Base-by-base conservation (phyloP, 2,329 filamentous ascomycete genomes). In the Neoarthrinium moseri region DNA sequence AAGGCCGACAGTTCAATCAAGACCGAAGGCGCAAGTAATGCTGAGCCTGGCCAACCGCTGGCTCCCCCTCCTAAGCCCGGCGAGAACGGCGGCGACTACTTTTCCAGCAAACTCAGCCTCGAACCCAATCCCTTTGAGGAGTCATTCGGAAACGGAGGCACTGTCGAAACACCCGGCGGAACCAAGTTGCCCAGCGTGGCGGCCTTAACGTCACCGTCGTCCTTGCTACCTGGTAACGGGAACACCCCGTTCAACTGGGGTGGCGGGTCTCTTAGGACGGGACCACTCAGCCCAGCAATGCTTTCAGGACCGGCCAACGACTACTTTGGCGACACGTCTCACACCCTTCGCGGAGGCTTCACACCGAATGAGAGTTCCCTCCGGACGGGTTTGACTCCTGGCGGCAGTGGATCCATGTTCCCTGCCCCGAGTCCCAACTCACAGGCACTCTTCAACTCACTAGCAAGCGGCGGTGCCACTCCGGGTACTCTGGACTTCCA, bases 51-150 rank as follows among this genome's bases (percentile, higher is more conserved):
- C 59, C 82, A 81, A 69, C 81, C 84, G 46, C 77, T 89, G 60
- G 83, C 84, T 55, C 85, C 86, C 56, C 85, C 86, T 46, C 86
- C 85, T 48, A 84, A 84, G 67, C 80, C 83, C 45, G 71, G 70
- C 52, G 78, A 79, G 61, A 50, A 27, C 39, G 48, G 48, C 36
- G 48, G 40, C 18, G 86, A 90, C 61, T 89, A 87, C 68, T 90
- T 89, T 65, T 78, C 79, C 43, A 75, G 73, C 48, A 73, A 79
- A 51, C 77, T 91, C 63, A 85, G 81, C 58, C 80, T 87, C 65
- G 94, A 97, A 73, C 91, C 91, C 49, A 97, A 99, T 68, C 92
- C 94, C 7, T 97, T 99, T 61, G 94, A 97, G 66, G 89, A 94
- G 69, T 96, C 92, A 6, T 99, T 99, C 65, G 84, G 83, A 33